phyloP scores from a whole-genome alignment of 169 alveolate species.

The Eimeria acervulina region DNA sequence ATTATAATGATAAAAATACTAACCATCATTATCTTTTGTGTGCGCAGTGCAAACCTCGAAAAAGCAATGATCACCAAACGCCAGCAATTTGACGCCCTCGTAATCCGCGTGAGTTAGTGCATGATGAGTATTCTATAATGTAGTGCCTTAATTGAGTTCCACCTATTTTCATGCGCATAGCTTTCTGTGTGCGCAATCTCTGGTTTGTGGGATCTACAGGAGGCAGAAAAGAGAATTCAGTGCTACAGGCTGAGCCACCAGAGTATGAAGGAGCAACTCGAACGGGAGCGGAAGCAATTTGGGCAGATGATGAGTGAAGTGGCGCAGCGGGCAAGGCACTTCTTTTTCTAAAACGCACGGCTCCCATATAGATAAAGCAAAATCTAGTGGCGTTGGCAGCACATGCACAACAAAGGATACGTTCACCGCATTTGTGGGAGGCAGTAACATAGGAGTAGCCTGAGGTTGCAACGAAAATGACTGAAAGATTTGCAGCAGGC shows the following conservation, averaged over 20 bases:
- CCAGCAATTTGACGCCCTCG: constrained; percentile 63
- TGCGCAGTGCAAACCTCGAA: constrained; percentile 71
- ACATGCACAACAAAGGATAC: background rate
- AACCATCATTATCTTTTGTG: background rate
- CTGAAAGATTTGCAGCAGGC: background rate
- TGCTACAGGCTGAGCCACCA: constrained; percentile 73
- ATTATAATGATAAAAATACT: background rate
- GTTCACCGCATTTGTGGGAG: background rate
- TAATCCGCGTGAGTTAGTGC: constrained; percentile 57
- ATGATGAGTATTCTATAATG: background rate
- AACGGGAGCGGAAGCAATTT: constrained; percentile 46
- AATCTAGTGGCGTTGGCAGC: background rate
- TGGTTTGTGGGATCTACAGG: constrained; percentile 13
- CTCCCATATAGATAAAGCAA: background rate
- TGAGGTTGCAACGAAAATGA: background rate
- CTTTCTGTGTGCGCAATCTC: background rate
- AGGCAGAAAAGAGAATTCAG: constrained; percentile 67
- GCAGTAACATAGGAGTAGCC: background rate
- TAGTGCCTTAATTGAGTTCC: background rate
- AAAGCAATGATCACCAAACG: constrained; percentile 67
- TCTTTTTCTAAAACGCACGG: background rate
- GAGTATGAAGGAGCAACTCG: constrained; percentile 69
- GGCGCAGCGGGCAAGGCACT: constrained; percentile 37
- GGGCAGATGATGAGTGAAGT: constrained; percentile 51
- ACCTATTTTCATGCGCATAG: background rate